Evolutionary conservation across 495 filamentous ascomycete genomes (phyloP), one percentile per base, ranked within the genome.

Genomic region (Pseudevernia furfuracea): DNA sequence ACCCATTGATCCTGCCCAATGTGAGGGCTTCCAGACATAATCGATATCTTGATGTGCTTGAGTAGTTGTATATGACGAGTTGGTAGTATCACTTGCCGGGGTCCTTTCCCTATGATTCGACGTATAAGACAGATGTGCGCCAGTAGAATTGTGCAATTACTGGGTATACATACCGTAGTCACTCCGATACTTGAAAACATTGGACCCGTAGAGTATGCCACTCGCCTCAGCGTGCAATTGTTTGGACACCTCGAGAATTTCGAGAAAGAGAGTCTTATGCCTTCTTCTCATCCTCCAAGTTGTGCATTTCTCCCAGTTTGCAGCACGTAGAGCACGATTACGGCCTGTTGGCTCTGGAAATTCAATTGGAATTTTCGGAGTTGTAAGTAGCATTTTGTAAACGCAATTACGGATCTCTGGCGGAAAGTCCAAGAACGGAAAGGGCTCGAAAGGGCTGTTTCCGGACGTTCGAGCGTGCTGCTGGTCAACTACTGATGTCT

Each of bases 21-120:
- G 8, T n/a, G 34, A 21, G 39, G 41, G 14, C 52, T 37, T 41
- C 49, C n/a, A n/a, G 60, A 43, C 3, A 63, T 63, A 2, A 63
- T 60, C 23, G 53, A 46, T 15, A 63, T 32, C 23, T 67, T 67
- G 30, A 67, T 58, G 25, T 63, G 60, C 17, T 63, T 67, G n/a
- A 67, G 60, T 14, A 67, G 44, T 38, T 63, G 59, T n/a, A 67
- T 25, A 14, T 67, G 60, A 3, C 55, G 59, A 3, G 59, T 60
- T 21, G 65, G 65, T 59, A 67, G n/a, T 15, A 67, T 67, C 80
- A 37, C 96, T 96, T 79, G 85, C 89, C 60, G 66, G 69, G 23
- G 83, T 90, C 73, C 85, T 96, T 48, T 48, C 46, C 46, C 46
- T 48, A 25, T 48, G 8, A 25, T 25, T 25, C 8, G 46, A 48